A percentile compares a stretch with the other conserved stretches of the same genome.
Conservation (phyloP, 176 grass and related monocot genomes). For the Areca catechu region DNA sequence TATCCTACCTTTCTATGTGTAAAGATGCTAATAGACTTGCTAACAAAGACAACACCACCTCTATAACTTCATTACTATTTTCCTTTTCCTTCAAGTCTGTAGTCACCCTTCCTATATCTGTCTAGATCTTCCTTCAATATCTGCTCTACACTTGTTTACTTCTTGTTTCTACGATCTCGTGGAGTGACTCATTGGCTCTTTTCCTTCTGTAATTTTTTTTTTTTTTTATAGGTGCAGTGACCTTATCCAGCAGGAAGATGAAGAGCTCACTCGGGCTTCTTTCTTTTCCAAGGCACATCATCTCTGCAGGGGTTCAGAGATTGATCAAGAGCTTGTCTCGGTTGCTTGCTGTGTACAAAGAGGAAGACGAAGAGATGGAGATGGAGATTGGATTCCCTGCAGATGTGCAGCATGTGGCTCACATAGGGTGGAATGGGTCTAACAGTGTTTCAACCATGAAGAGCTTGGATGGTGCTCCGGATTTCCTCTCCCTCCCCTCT, state of each 20-base stretch:
- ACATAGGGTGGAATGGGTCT: slow-evolving; percentile 58
- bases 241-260: background rate
- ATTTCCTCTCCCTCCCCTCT: slow-evolving; percentile 55
- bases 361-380: slow-evolving; percentile 52
- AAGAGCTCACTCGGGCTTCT: background rate
- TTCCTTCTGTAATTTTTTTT: background rate
- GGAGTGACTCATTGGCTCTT: background rate
- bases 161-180: background rate
- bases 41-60: slow-evolving; percentile 24
- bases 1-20: background rate
- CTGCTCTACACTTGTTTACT: too few species aligned
- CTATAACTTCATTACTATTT: slow-evolving; percentile 10
- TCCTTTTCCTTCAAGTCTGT: background rate
- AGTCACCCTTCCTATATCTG: slow-evolving; percentile 55
- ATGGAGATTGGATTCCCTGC: slow-evolving; percentile 91
- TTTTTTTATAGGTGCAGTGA: background rate
- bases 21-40: slow-evolving; percentile 30
- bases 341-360: slow-evolving; percentile 19
- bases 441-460: slow-evolving; percentile 16
- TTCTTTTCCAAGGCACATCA: slow-evolving; percentile 6
- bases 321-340: slow-evolving; percentile 66
- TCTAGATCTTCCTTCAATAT: background rate
- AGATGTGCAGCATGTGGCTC: slow-evolving; percentile 75
- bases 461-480: slow-evolving; percentile 37
- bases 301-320: slow-evolving; percentile 45